Conservation (phyloP, 768 basidiomycete species). For the Pleurotus sapidus region DNA sequence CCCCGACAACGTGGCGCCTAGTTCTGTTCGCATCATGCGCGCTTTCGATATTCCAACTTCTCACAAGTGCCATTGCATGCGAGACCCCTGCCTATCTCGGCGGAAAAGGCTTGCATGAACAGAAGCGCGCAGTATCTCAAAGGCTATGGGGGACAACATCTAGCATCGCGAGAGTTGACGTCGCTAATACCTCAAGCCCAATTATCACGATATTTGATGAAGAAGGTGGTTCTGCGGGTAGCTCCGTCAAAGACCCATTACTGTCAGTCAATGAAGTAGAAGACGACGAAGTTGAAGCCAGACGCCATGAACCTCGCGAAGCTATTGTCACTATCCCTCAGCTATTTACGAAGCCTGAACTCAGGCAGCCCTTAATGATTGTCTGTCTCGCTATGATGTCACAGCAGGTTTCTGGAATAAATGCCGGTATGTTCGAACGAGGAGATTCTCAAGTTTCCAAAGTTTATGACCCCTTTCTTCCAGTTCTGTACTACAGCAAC, state of each 20-base stretch:
- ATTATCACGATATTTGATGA: background rate
- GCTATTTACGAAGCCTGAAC: slow-evolving; percentile 47
- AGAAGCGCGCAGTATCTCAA: slow-evolving; percentile 42
- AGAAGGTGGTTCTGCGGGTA: background rate
- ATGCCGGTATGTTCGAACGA: slow-evolving; percentile 47
- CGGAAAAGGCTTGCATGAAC: slow-evolving; percentile 44
- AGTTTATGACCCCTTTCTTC: background rate
- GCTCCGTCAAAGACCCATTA: slow-evolving; percentile 38
- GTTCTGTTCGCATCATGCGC: slow-evolving; percentile 63
- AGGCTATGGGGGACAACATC: slow-evolving; percentile 52
- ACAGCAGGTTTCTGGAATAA: slow-evolving; percentile 83
- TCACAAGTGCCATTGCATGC: slow-evolving; percentile 49
- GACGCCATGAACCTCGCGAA: slow-evolving; percentile 11
- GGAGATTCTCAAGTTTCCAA: slow-evolving; percentile 1
- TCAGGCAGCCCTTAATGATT: slow-evolving; percentile 61
- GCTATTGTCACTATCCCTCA: slow-evolving; percentile 48
- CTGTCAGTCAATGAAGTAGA: slow-evolving; percentile 25
- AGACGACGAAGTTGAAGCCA: slow-evolving; percentile 22
- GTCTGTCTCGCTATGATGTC: slow-evolving; percentile 71
- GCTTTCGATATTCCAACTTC: slow-evolving; percentile 54
- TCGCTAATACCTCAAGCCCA: no score
- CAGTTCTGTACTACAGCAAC: slow-evolving; percentile 90
- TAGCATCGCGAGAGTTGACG: background rate
- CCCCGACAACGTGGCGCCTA: slow-evolving; percentile 67
- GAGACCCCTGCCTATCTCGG: slow-evolving; percentile 75